Base-by-base conservation (phyloP, 345 rosid species). In the Psidium guajava region DNA sequence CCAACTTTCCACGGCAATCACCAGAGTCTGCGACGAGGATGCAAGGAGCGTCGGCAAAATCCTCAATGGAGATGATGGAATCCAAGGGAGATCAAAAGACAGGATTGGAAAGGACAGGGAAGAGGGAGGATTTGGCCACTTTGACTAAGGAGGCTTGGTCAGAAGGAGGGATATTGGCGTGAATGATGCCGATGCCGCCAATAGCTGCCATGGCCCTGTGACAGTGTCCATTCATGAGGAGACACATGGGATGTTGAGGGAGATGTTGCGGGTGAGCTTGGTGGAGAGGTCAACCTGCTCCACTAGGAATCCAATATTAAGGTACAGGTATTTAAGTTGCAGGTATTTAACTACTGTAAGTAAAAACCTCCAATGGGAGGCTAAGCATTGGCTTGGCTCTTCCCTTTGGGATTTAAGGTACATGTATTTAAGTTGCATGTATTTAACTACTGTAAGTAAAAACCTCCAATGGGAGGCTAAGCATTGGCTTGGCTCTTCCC, bases 221-320 rank as follows among this genome's bases (percentile, higher is more conserved):
- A 96, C 99, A 25, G 99, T 97, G 86, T 97, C 99, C 99, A 97
- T 95, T 9, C 98, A 98, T 52, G 99, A 97, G 28, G 99, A 90
- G 28, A 97, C 96, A 74, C 96, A 97, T 11, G 99, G 99, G 86
- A n/a, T n/a, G n/a, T n/a, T n/a, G n/a, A n/a, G n/a, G n/a, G n/a
- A n/a, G n/a, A n/a, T n/a, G n/a, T n/a, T n/a, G n/a, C n/a, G n/a
- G n/a, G n/a, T n/a, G n/a, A n/a, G n/a, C n/a, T n/a, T n/a, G n/a
- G n/a, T n/a, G n/a, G n/a, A n/a, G n/a, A n/a, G n/a, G n/a, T n/a
- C n/a, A n/a, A n/a, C n/a, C n/a, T n/a, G n/a, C n/a, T n/a, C n/a
- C n/a, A n/a, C n/a, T n/a, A n/a, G n/a, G n/a, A n/a, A n/a, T n/a
- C n/a, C n/a, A n/a, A n/a, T n/a, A n/a, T n/a, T n/a, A n/a, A n/a